phyloP scores from a whole-genome alignment of 75 land plant species.

The Larix kaempferi region DNA sequence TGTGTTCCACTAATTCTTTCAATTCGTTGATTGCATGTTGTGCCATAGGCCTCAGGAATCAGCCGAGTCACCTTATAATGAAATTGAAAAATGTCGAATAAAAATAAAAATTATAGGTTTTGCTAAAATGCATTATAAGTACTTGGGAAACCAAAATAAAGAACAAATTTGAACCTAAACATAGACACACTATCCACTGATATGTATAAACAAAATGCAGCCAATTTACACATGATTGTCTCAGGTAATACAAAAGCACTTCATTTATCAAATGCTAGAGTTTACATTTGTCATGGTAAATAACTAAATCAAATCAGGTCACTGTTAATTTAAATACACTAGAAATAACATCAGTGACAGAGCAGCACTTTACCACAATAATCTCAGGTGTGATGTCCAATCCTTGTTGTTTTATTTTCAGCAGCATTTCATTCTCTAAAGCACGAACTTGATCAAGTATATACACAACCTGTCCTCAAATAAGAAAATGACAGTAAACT shows the following conservation, averaged over 20 bases:
- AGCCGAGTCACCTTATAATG: slow-evolving; percentile 55
- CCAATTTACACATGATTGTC: not conserved
- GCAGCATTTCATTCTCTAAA: slow-evolving; percentile 65
- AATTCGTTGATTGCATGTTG: slow-evolving; percentile 63
- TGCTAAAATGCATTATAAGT: not conserved
- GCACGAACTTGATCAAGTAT: slow-evolving; percentile 85
- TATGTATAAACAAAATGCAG: not conserved
- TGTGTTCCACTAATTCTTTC: slow-evolving; percentile 62
- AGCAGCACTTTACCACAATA: slow-evolving; percentile 45
- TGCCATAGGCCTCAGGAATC: slow-evolving; percentile 68
- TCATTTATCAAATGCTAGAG: not conserved
- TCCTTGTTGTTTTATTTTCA: slow-evolving; percentile 56
- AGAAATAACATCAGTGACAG: not conserved
- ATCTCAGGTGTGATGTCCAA: slow-evolving; percentile 52
- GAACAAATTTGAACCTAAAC: not conserved
- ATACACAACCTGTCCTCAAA: slow-evolving; percentile 54
- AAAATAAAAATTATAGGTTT: not conserved
- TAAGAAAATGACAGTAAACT: not conserved
- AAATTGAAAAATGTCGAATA: not conserved
- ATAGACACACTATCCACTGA: not conserved
- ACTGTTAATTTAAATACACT: not conserved
- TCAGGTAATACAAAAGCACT: not conserved
- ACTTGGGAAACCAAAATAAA: not conserved
- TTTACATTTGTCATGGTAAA: not conserved
- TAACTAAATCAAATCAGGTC: not conserved